These are phyloP conservation scores for Pseudogymnoascus sp. DNA, from an alignment of 2,329 filamentous ascomycete genomes.

Conservation along the genomic window DNA sequence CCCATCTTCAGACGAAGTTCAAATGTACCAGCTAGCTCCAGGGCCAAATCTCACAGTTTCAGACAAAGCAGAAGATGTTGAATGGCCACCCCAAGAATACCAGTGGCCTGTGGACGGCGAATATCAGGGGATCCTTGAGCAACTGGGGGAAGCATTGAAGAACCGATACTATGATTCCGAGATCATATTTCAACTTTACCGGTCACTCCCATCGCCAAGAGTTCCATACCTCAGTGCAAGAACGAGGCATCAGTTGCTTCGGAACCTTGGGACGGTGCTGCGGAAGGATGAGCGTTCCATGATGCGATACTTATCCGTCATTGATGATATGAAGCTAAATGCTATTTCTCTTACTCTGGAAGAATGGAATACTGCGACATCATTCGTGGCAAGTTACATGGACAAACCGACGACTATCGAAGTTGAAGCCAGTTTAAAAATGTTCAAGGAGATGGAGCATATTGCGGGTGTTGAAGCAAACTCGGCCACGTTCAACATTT, in stretches of 20 bases:
- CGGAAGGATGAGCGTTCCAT: conserved; percentile 43
- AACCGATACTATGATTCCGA: conserved; percentile 19
- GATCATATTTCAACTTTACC: conserved; percentile 28
- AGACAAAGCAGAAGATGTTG: conserved; percentile 38
- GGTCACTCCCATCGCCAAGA: conserved; percentile 26
- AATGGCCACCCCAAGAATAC: conserved; percentile 24
- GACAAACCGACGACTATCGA: conserved; percentile 48
- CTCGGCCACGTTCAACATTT: conserved; percentile 81
- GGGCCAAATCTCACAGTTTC: conserved; percentile 42
- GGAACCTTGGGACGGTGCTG: conserved; percentile 24
- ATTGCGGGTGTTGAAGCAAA: conserved; percentile 55
- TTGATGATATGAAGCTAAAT: conserved; percentile 74
- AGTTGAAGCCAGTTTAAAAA: conserved; percentile 58
- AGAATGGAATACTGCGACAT: conserved; percentile 80
- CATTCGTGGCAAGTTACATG: conserved; percentile 67
- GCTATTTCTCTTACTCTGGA: conserved; percentile 55
- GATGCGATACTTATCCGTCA: conserved; percentile 72
- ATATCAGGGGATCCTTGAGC: conserved; percentile 15
- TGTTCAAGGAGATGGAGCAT: conserved; percentile 89
- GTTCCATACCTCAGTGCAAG: conserved; percentile 24
- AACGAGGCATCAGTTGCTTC: conserved; percentile 24
- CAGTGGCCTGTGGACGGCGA: conserved; percentile 23
- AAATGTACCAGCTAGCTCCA: conserved; percentile 42
- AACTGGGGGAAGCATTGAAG: conserved; percentile 18
- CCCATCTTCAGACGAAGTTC: conserved; percentile 31